These are phyloP conservation scores for Bipolaris victoriae DNA, from an alignment of 2,329 filamentous ascomycete genomes.

Conservation along the genomic window DNA sequence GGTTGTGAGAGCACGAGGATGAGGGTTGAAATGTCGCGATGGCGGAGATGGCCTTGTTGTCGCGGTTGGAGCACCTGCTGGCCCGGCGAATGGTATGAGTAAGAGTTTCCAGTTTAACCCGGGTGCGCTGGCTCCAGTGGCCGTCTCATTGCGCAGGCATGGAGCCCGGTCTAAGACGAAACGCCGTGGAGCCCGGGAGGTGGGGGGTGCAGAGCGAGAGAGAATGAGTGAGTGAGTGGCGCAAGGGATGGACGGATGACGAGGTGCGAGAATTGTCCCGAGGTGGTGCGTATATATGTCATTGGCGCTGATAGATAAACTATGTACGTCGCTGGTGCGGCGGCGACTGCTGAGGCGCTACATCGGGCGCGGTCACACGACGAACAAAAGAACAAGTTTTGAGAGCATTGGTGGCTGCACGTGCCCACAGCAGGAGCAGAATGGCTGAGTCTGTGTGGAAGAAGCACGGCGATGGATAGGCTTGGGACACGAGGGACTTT, in stretches of 20 bases:
- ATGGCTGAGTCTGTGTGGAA: neutral
- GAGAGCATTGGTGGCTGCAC: slow-evolving; percentile 9
- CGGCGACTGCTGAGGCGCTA: slow-evolving; percentile 24
- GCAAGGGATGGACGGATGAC: slow-evolving; percentile 36
- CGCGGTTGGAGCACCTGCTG: slow-evolving; percentile 42
- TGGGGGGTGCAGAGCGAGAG: slow-evolving; percentile 26
- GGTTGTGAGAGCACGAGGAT: slow-evolving; percentile 29
- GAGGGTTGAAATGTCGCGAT: slow-evolving; percentile 20
- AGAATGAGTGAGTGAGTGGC: slow-evolving; percentile 11
- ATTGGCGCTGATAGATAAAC: slow-evolving; percentile 32
- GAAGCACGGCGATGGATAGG: neutral
- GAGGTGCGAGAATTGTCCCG: slow-evolving; percentile 29
- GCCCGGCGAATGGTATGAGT: slow-evolving; percentile 38
- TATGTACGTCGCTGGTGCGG: slow-evolving; percentile 21
- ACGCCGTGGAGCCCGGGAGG: slow-evolving; percentile 25
- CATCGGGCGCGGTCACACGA: slow-evolving; percentile 34
- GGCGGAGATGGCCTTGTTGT: slow-evolving; percentile 36
- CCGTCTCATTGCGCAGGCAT: slow-evolving; percentile 26
- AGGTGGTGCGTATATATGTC: slow-evolving; percentile 17
- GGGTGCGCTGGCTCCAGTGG: slow-evolving; percentile 46
- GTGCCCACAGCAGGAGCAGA: neutral
- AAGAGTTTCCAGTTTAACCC: slow-evolving; percentile 34
- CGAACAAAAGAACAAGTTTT: slow-evolving; percentile 16
- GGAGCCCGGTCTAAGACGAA: slow-evolving; percentile 29
- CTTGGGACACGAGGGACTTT: no score